Conservation (phyloP, 148 eudicot species). For the Heliamphora exappendiculata region DNA sequence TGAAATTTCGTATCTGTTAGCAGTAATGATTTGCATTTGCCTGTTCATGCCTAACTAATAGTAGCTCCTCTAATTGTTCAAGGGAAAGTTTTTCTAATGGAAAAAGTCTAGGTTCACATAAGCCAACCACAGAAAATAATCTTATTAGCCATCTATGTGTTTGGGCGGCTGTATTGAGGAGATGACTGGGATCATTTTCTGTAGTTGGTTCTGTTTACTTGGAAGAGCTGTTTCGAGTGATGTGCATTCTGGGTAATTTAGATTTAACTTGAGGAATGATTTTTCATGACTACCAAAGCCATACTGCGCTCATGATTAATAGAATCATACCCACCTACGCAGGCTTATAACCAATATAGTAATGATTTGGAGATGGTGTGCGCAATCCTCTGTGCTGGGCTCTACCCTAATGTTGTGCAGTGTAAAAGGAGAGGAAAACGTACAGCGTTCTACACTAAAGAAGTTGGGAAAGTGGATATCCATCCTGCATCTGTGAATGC, state of each 20-base stretch:
- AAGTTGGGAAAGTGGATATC: constrained; percentile 88
- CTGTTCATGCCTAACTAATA: not conserved
- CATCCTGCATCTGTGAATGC: constrained; percentile 95
- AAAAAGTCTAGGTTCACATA: too few relatives aligned
- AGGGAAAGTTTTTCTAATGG: not conserved
- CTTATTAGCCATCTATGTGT: too few relatives aligned
- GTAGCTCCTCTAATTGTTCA: not conserved
- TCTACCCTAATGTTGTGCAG: constrained; percentile 96
- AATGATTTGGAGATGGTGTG: constrained; percentile 87
- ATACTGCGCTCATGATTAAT: not conserved
- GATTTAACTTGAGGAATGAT: not conserved
- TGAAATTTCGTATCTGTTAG: not conserved
- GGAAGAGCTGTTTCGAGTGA: too few relatives aligned
- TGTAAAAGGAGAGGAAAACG: constrained; percentile 93
- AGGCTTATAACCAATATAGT: constrained; percentile 84
- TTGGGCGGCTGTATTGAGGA: too few relatives aligned
- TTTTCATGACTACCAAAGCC: not conserved
- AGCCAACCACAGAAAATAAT: too few relatives aligned
- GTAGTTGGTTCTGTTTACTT: not conserved
- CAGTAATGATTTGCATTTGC: not conserved
- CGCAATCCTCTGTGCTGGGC: constrained; percentile 98
- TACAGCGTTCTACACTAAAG: constrained; percentile 83
- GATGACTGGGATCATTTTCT: constrained; percentile 4
- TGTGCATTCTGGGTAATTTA: not conserved
- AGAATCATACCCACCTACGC: constrained; percentile 17